Base-by-base conservation (phyloP, 2,329 filamentous ascomycete genomes). In the Calonectria henricotiae region DNA sequence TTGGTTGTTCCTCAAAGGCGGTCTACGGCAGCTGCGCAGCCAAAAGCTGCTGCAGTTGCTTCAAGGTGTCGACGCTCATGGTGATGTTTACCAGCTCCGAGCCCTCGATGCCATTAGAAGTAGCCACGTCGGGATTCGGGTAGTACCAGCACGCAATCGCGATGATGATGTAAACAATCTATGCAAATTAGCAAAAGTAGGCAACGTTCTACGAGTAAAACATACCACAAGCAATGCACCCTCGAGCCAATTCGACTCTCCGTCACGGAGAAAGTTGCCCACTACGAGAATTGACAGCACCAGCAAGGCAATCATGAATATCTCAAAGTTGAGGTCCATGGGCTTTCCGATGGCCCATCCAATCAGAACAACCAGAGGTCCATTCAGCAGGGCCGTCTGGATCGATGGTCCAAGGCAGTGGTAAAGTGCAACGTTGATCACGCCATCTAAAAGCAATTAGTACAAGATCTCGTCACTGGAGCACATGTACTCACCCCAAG, bases 161-260 rank as follows among this genome's bases (percentile, higher is more conserved):
- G 44, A 86, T 83, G 62, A 85, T 85, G 5, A 83, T 74, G 71
- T 86, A 86, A 4, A 85, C 79, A 35, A 82, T 71, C 80, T 82
- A 8, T 4, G 3, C 0, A 1, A 9, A 25, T 78, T 35, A 78
- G 71, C 1, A 17, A 11, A 0, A 1, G 27, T 13, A 9, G 3
- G 8, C 0, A 1, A 2, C 0, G 15, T 4, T 4, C 0, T 8
- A 9, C 2, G 11, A 5, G 20, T 12, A 25, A 41, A 8, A 74
- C 78, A 61, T 71, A 92, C 86, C 44, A 95, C 89, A 73, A 92
- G 91, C 13, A 95, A 85, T 12, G 87, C 87, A 2, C 93, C 93
- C 79, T 95, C 93, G 1, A 95, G 86, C 78, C 93, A 95, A 78
- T 94, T 94, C 32, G 89, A 92, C 81, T 93, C 92, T 58, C 90